Conservation (phyloP, 495 filamentous ascomycete genomes). For the Penicillium soppii region DNA sequence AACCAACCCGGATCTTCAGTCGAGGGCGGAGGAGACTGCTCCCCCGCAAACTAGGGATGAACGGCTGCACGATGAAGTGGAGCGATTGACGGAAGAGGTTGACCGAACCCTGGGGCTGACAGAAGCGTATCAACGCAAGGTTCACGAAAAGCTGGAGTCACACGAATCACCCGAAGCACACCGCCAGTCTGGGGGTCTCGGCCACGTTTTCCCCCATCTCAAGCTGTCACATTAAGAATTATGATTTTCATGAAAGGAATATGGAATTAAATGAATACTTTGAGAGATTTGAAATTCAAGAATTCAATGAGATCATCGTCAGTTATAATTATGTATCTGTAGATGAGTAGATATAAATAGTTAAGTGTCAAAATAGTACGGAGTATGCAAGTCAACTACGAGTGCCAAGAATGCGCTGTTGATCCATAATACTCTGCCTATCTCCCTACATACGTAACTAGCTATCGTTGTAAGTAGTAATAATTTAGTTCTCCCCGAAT, state of each 20-base stretch:
- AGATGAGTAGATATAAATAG: neutral
- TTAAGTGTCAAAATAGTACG: neutral
- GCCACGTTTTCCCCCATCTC: constrained; percentile 49
- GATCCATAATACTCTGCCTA: no score
- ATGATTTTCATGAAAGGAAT: constrained; percentile 4
- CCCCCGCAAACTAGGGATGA: constrained; percentile 51
- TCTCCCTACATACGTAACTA: no score
- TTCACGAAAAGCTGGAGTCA: constrained; percentile 36
- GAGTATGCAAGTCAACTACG: constrained; percentile 1
- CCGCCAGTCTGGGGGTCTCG: constrained; percentile 21
- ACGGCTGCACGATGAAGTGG: constrained; percentile 51
- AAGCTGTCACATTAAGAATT: constrained; percentile 15
- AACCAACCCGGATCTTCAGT: constrained; percentile 45
- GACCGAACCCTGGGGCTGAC: constrained; percentile 50
- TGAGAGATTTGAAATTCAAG: neutral
- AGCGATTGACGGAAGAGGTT: constrained; percentile 52
- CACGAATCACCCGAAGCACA: constrained; percentile 1
- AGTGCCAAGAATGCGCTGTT: constrained; percentile 5
- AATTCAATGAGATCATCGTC: no score
- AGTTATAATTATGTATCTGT: neutral
- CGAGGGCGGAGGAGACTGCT: constrained; percentile 31
- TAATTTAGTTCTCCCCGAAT: neutral
- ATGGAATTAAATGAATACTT: no score
- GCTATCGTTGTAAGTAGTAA: neutral
- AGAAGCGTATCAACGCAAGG: constrained; percentile 42